Base-by-base conservation (phyloP, 257 asterid genomes). In the Solanum lycopersicoides region DNA sequence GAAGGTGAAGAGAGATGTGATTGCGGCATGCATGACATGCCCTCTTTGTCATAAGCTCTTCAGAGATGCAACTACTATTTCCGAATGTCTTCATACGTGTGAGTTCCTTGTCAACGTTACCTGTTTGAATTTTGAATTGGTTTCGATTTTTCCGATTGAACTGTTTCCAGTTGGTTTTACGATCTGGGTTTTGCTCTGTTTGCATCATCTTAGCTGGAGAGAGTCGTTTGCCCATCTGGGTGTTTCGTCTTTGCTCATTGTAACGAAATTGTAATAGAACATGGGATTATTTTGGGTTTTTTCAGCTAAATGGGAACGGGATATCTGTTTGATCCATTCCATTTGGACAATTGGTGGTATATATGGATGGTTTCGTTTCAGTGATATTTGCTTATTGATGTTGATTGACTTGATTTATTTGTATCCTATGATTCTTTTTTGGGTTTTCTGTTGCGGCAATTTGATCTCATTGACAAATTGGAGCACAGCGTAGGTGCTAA, bases 11-110 rank as follows among this genome's bases (percentile, higher is more conserved):
- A 94, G 96, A 88, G 98, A 93, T 83, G 89, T 89, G 89, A 91
- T 97, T 89, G 93, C 87, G 91, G 95, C 99, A 97, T 95, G 98
- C 99, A 95, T 97, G 98, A 97, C 98, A 89, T 97, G 99, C 91
- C 98, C 98, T 76, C 93, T 97, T 88, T 97, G 99, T 89, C 90
- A 91, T 90, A 94, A 92, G 90, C 98, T 97, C 86, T 89, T 95
- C 90, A 94, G 96, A 84, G 97, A 94, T 87, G 99, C 99, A 80
- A 97, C 99, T 45, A 97, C 98, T 42, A 95, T 97, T 85, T 94
- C 96, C 66, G 99, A 97, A 88, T 97, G 99, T 89, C 98, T 97
- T 71, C 99, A 97, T 90, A 97, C 99, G 83, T 97, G 99, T 97
- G 85, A 93, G 96, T 90, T 15, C 42, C 84, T 79, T 79, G 44